These are phyloP conservation scores for Phytophthora idaei DNA, from an alignment of 352 stramenopile species.

Conservation along the genomic window DNA sequence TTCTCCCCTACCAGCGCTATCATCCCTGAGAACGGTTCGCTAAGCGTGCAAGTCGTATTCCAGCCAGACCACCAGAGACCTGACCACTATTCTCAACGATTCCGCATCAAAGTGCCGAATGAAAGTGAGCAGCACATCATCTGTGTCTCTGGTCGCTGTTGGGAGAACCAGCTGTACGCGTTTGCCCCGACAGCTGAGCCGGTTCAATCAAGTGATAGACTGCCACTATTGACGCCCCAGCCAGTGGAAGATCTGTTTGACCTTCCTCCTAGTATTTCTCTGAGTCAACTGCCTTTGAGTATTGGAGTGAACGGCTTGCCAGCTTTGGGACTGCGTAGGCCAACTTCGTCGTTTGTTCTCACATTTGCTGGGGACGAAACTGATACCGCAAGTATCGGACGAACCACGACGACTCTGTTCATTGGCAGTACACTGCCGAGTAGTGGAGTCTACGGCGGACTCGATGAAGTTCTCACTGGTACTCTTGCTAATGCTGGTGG, in stretches of 20 bases:
- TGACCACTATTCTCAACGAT: constrained; percentile 60
- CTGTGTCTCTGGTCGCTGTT: constrained; percentile 61
- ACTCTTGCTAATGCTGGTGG: neutral
- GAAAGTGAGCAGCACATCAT: constrained; percentile 72
- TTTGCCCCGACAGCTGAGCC: constrained; percentile 36
- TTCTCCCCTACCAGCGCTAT: constrained; percentile 64
- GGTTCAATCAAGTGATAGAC: neutral
- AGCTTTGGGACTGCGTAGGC: constrained; percentile 49
- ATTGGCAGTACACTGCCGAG: constrained; percentile 54
- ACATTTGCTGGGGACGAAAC: constrained; percentile 42
- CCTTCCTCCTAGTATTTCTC: constrained; percentile 54
- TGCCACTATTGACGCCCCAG: constrained; percentile 19
- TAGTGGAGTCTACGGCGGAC: constrained; percentile 26
- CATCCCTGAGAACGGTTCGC: constrained; percentile 62
- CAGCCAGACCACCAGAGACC: constrained; percentile 59
- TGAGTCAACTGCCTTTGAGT: constrained; percentile 30
- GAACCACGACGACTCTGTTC: constrained; percentile 36
- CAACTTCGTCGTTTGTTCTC: constrained; percentile 44
- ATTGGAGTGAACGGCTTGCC: constrained; percentile 23
- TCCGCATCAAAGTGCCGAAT: constrained; percentile 75
- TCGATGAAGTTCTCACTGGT: constrained; percentile 18
- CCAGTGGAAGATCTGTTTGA: constrained; percentile 77
- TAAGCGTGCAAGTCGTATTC: constrained; percentile 72
- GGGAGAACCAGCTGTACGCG: constrained; percentile 82
- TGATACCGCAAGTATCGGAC: constrained; percentile 19